Evolutionary conservation across 306 rosid genomes (phyloP).

Genomic region (Quercus robur): DNA sequence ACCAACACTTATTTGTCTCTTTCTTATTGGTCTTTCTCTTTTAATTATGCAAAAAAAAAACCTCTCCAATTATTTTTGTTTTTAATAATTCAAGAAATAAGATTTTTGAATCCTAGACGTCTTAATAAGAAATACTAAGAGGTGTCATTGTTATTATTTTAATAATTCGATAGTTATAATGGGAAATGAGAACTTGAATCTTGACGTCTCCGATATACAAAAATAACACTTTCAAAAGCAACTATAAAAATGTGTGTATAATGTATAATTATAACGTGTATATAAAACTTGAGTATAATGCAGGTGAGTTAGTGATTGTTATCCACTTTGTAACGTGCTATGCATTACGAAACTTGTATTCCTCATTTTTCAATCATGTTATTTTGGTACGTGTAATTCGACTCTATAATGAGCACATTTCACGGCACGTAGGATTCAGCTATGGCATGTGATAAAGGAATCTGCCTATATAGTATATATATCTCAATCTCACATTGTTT

Average conservation of each 20-base stretch:
- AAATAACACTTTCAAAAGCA: no score
- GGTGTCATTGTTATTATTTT: no score
- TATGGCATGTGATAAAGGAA: slow-evolving; percentile 38
- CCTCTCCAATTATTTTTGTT: no score
- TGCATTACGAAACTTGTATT: background rate
- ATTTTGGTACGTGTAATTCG: background rate
- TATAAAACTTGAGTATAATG: background rate
- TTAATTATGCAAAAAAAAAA: no score
- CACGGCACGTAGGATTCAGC: slow-evolving; percentile 19
- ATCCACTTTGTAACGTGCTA: background rate
- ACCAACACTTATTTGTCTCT: background rate
- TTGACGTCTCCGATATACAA: fast-evolving
- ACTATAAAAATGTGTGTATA: no score
- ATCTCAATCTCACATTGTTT: background rate
- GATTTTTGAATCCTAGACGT: no score
- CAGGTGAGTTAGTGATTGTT: background rate
- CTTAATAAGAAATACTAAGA: no score
- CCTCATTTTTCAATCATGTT: background rate
- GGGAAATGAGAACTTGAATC: no score
- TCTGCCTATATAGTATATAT: slow-evolving; percentile 6
- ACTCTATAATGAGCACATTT: background rate
- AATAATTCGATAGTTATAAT: no score
- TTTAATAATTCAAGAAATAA: no score
- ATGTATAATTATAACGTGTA: background rate
- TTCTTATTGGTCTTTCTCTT: background rate